A percentile compares a stretch with the other conserved stretches of the same genome.
Evolutionary conservation across 176 grass and related monocot species (phyloP).

Genomic region (Eremochloa ophiuroides): DNA sequence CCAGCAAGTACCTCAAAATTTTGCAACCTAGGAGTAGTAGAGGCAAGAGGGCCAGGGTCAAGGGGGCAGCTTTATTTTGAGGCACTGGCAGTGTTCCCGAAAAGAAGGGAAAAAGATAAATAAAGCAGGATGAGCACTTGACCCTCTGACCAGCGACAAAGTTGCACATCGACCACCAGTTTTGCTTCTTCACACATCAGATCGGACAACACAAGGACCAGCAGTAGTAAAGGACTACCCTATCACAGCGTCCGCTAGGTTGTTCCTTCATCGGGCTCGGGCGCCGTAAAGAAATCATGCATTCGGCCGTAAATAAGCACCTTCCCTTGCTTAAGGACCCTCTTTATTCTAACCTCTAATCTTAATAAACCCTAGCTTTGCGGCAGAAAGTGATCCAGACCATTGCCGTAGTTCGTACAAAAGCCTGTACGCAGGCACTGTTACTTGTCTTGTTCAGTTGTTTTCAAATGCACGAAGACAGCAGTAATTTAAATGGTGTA

Average conservation of each 20-base stretch:
- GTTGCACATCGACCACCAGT: conserved; percentile 25
- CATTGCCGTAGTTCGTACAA: background rate
- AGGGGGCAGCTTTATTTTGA: conserved; percentile 34
- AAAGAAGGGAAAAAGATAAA: background rate
- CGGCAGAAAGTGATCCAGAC: conserved; percentile 22
- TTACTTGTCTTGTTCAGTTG: conserved; percentile 1
- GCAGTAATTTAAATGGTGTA: background rate
- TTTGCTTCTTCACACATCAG: background rate
- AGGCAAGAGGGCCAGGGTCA: background rate
- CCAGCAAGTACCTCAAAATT: no score
- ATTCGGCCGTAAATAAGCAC: background rate
- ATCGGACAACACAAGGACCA: conserved; percentile 11
- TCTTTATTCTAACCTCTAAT: conserved; percentile 3
- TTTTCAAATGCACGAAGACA: no score
- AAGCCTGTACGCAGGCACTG: conserved; percentile 11
- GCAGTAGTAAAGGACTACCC: conserved; percentile 12
- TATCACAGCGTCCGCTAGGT: background rate
- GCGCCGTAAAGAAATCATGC: background rate
- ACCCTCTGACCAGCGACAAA: conserved; percentile 44
- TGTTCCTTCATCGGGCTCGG: background rate
- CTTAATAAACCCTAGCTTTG: conserved; percentile 20
- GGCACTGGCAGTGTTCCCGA: conserved; percentile 16
- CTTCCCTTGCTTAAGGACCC: background rate
- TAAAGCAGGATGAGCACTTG: conserved; percentile 7
- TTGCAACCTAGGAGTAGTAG: no score